These are phyloP conservation scores for Cryptosporidium andersoni DNA, from an alignment of 169 alveolate genomes.

Conservation along the genomic window DNA sequence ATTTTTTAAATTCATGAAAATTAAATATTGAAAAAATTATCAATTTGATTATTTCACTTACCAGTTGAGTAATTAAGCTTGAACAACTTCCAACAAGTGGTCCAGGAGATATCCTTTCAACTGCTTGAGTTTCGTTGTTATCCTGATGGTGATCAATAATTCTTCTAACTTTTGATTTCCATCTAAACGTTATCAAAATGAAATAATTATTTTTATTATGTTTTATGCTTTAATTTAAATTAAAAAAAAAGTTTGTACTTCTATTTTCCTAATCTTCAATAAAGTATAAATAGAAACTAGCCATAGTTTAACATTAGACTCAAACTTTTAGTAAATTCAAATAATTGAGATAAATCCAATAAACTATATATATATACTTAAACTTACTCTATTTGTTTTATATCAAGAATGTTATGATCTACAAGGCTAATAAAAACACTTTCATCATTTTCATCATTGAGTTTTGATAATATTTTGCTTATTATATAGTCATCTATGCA, in stretches of 20 bases:
- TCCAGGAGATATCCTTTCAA: slow-evolving; percentile 24
- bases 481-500: slow-evolving; percentile 21
- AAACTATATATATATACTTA: not conserved
- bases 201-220: not conserved
- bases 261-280: not conserved
- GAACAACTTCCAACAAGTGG: slow-evolving; percentile 60
- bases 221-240: not conserved
- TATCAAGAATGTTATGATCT: slow-evolving; percentile 31
- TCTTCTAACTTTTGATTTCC: slow-evolving; percentile 11
- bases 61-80: slow-evolving; percentile 33
- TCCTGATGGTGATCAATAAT: slow-evolving; percentile 64
- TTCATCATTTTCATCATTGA: not conserved
- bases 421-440: slow-evolving; percentile 33
- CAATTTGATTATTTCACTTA: slow-evolving; percentile 11
- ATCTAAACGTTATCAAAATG: not conserved
- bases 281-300: no score
- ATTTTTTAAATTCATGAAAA: not conserved
- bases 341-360: not conserved
- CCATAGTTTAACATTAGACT: not conserved
- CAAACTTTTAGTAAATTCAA: not conserved
- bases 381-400: slow-evolving; percentile 24
- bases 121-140: slow-evolving; percentile 1
- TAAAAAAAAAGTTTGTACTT: not conserved
- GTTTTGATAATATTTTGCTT: not conserved
- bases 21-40: not conserved